Evolutionary conservation across 805 yeast species (phyloP).

Genomic region (Cyberlindnera euphorbiae): DNA sequence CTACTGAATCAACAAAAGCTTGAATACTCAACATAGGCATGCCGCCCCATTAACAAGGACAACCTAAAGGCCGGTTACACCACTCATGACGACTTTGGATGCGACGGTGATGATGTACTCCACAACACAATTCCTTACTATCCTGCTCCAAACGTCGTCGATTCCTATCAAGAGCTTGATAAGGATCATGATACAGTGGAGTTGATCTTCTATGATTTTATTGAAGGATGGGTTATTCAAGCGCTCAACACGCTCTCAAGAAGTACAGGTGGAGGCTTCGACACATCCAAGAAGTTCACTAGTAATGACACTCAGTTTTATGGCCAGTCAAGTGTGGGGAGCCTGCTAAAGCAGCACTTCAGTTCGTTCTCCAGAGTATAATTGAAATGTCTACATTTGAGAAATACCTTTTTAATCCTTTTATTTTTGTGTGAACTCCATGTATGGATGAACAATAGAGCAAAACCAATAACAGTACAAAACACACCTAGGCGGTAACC

Average conservation of each 20-base stretch:
- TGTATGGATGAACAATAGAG: slow-evolving; percentile 9
- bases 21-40: background rate
- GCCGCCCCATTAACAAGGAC: slow-evolving; percentile 13
- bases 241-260: slow-evolving; percentile 36
- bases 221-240: slow-evolving; percentile 45
- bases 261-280: background rate
- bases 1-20: too few relatives aligned
- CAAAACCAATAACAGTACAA: slow-evolving; percentile 24
- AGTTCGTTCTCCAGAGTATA: slow-evolving; percentile 1
- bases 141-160: slow-evolving; percentile 77
- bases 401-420: slow-evolving; percentile 9
- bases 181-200: slow-evolving; percentile 41
- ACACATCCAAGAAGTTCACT: slow-evolving; percentile 27
- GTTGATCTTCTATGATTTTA: slow-evolving; percentile 75
- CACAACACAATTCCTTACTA: slow-evolving; percentile 56
- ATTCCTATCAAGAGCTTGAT: slow-evolving; percentile 33
- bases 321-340: slow-evolving; percentile 40
- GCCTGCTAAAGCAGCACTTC: slow-evolving; percentile 39
- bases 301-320: slow-evolving; percentile 33
- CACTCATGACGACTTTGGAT: slow-evolving; percentile 80
- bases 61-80: slow-evolving; percentile 62
- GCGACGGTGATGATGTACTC: slow-evolving; percentile 80
- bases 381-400: slow-evolving; percentile 2
- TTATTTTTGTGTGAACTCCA: slow-evolving; percentile 13
- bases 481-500: slow-evolving; percentile 7